Conservation (phyloP, 371 early-diverging fungal species). For the Rhizopus sp. region DNA sequence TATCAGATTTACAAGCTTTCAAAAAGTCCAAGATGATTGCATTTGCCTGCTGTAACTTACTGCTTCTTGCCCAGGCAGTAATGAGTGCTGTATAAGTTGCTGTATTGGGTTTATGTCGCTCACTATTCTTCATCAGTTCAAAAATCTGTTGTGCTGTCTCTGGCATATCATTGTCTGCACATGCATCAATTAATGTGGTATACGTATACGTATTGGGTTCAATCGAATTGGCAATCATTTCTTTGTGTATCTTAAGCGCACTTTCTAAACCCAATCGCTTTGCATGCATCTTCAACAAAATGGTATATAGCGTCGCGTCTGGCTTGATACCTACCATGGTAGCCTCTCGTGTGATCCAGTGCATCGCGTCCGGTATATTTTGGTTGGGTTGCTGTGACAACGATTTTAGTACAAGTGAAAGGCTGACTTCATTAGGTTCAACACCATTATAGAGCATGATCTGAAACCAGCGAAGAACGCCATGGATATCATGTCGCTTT, state of each 20-base stretch:
- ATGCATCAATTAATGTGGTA: conserved; percentile 39
- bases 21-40: conserved; percentile 33
- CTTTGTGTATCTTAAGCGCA: conserved; percentile 37
- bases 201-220: conserved; percentile 50
- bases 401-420: conserved; percentile 37
- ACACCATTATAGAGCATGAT: conserved; percentile 32
- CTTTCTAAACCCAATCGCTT: conserved; percentile 29
- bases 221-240: conserved; percentile 36
- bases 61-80: conserved; percentile 37
- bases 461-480: conserved; percentile 48
- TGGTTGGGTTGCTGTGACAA: conserved; percentile 20
- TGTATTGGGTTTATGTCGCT: conserved; percentile 35
- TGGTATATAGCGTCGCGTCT: conserved; percentile 44
- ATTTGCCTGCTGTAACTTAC: conserved; percentile 33
- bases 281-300: conserved; percentile 38
- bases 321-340: conserved; percentile 37
- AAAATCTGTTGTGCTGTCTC: conserved; percentile 48
- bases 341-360: conserved; percentile 37
- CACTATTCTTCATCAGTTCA: conserved; percentile 40
- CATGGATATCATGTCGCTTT: conserved; percentile 20
- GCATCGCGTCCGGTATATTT: conserved; percentile 20
- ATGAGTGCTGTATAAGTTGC: conserved; percentile 49
- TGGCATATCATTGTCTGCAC: conserved; percentile 31
- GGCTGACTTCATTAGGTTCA: conserved; percentile 33
- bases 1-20: conserved; percentile 23